These are phyloP conservation scores for Populus trichocarpa DNA, from an alignment of 441 rosid genomes.

Conservation along the genomic window DNA sequence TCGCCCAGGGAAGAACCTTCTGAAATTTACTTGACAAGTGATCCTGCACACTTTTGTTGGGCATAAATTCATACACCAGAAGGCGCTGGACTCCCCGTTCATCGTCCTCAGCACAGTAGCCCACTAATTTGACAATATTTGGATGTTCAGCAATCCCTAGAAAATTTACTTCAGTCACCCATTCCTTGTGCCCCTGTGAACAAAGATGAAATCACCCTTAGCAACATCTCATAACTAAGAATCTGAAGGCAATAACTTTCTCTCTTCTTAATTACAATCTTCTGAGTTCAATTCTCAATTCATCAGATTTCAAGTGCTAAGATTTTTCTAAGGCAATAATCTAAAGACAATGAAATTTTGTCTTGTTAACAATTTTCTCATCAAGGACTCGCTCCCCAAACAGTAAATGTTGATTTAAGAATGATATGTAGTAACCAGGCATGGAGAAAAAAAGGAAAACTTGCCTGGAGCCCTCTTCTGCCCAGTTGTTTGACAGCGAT, in stretches of 20 bases:
- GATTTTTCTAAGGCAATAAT: background rate
- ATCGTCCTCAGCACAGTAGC: slow-evolving; percentile 76
- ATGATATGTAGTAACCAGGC: background rate
- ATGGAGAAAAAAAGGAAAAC: slow-evolving; percentile 8
- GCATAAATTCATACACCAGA: slow-evolving; percentile 83
- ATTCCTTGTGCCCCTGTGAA: slow-evolving; percentile 78
- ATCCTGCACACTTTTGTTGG: slow-evolving; percentile 82
- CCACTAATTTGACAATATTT: slow-evolving; percentile 70
- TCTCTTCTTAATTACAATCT: too few species aligned
- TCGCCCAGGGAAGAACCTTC: slow-evolving; percentile 64
- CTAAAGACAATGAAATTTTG: background rate
- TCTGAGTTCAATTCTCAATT: slow-evolving; percentile 59
- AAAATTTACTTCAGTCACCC: slow-evolving; percentile 88
- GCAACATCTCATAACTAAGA: background rate
- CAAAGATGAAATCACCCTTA: background rate
- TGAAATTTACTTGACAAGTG: slow-evolving; percentile 73
- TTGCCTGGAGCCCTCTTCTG: slow-evolving; percentile 80
- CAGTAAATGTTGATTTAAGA: background rate
- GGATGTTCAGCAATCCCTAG: slow-evolving; percentile 82
- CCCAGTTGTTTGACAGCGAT: slow-evolving; percentile 87
- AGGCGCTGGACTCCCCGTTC: slow-evolving; percentile 93
- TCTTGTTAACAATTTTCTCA: too few species aligned
- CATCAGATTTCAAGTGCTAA: slow-evolving; percentile 34
- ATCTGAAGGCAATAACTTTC: too few species aligned
- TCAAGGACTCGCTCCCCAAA: too few species aligned